These are phyloP conservation scores for Alternaria viburni DNA, from an alignment of 2,329 filamentous ascomycete species.

Conservation along the genomic window DNA sequence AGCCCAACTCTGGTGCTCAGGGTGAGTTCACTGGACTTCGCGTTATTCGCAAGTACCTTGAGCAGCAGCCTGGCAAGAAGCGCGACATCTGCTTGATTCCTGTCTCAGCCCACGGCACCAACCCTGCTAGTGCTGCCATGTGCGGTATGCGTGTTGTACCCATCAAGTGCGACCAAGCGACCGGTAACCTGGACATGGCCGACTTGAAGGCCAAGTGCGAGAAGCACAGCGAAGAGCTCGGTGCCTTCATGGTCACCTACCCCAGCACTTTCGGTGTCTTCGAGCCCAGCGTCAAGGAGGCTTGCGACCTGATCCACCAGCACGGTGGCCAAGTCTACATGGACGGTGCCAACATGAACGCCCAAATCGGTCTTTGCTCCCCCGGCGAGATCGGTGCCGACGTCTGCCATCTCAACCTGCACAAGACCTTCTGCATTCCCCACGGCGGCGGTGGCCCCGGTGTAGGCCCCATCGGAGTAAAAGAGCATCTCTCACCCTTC, in stretches of 20 bases:
- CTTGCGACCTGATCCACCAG: slow-evolving; percentile 82
- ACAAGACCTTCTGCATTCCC: slow-evolving; percentile 99
- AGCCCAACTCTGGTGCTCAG: slow-evolving; percentile 95
- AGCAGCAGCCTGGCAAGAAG: slow-evolving; percentile 69
- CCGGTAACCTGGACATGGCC: slow-evolving; percentile 85
- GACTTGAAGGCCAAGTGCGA: slow-evolving; percentile 89
- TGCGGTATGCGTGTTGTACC: slow-evolving; percentile 92
- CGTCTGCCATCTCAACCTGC: slow-evolving; percentile 94
- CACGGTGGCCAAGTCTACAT: slow-evolving; percentile 96
- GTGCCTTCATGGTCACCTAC: slow-evolving; percentile 96
- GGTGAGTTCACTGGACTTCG: slow-evolving; percentile 92
- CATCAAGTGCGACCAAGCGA: slow-evolving; percentile 85
- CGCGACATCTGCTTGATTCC: slow-evolving; percentile 94
- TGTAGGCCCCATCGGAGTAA: slow-evolving; percentile 92
- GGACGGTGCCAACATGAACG: slow-evolving; percentile 99
- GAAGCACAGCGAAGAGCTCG: slow-evolving; percentile 83
- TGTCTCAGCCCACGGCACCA: slow-evolving; percentile 93
- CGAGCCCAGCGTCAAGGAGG: slow-evolving; percentile 85
- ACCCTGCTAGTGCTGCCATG: slow-evolving; percentile 95
- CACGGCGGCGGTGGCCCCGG: slow-evolving; percentile 94
- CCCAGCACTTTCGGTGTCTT: slow-evolving; percentile 95
- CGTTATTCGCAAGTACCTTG: slow-evolving; percentile 83
- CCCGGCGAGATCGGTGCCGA: slow-evolving; percentile 95
- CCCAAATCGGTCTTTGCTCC: slow-evolving; percentile 93
- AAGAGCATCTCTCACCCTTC: slow-evolving; percentile 76